Evolutionary conservation across 2,329 filamentous ascomycete genomes (phyloP), one percentile per base, ranked within the genome.

Genomic region (Colletotrichum neosansevieriae): DNA sequence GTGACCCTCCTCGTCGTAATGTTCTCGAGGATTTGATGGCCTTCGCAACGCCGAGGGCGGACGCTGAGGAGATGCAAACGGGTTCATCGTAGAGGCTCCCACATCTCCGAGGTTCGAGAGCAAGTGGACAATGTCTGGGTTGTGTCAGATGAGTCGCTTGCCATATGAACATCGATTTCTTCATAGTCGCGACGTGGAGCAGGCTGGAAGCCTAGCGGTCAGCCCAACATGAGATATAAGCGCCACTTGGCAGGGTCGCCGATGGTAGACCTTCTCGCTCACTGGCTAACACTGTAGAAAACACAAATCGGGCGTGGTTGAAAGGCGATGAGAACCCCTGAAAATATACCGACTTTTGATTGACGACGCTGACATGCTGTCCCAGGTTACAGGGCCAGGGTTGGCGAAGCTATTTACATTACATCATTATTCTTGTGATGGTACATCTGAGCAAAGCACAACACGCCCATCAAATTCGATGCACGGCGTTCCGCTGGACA

Each of bases 401-500:
- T 59, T 19, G 34, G 29, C 44, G 42, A 38, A 24, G 34, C 57
- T 59, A 59, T 59, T 59, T 59, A 59, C 57, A 59, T 59, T 59
- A 59, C 44, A 59, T 50, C 19, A 59, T 59, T 59, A 59, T 24
- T 49, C 17, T 59, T 40, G 19, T 59, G 57, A 38, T 59, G 12
- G 57, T 59, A 50, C 57, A 59, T 17, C 24, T 50, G 40, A 4
- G 13, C 44, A 24, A 44, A 42, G 44, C 57, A 56, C 38, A 24
- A 34, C 38, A 24, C 42, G 53, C 36, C 53, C 19, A 32, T 57
- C 24, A 21, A 19, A 57, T 29, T 42, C 15, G 38, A 44, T 57
- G 53, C 53, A 44, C 53, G 38, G 21, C 53, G 36, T 40, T 49
- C 19, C n/a, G 42, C 51, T 42, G 29, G 29, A 29, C 9, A 29